phyloP scores from a whole-genome alignment of 352 stramenopile genomes.

The Aphanomyces astaci region DNA sequence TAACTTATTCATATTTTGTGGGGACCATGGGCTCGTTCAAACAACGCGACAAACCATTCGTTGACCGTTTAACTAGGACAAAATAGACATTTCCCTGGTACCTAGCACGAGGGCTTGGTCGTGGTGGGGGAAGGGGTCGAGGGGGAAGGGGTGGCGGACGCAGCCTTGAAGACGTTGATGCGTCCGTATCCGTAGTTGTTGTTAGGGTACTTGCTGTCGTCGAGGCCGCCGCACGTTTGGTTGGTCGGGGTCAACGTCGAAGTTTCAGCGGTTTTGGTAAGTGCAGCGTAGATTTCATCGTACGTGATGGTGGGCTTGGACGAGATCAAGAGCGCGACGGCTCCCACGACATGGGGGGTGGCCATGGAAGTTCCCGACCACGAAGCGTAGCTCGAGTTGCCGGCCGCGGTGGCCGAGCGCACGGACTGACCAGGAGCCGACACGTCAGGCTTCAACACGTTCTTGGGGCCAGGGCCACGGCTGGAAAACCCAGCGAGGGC shows the following conservation, averaged over 20 bases:
- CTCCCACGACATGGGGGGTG: constrained; percentile 29
- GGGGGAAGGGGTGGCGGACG: neutral
- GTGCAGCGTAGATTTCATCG: constrained; percentile 21
- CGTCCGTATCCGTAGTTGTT: constrained; percentile 38
- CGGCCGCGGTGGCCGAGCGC: constrained; percentile 13
- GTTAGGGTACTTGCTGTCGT: constrained; percentile 33
- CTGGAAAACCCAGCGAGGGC: constrained; percentile 30
- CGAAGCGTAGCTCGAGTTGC: constrained; percentile 9
- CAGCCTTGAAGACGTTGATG: constrained; percentile 27
- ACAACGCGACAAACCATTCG: too few species aligned
- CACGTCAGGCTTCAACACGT: constrained; percentile 28
- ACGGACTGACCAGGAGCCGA: constrained; percentile 27
- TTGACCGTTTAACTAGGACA: neutral
- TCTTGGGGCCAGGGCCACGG: constrained; percentile 29
- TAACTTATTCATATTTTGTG: too few species aligned
- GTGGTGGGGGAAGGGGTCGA: neutral
- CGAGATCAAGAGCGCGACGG: constrained; percentile 29
- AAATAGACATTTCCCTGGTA: neutral
- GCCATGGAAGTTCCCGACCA: constrained; percentile 31
- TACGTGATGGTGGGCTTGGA: constrained; percentile 26
- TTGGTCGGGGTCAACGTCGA: neutral
- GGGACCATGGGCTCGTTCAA: too few species aligned
- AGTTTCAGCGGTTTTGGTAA: constrained; percentile 24
- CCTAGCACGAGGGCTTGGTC: neutral
- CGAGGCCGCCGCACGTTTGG: constrained; percentile 27